Base-by-base conservation (phyloP, 2,329 filamentous ascomycete species). In the Hymenoscyphus fraxineus region DNA sequence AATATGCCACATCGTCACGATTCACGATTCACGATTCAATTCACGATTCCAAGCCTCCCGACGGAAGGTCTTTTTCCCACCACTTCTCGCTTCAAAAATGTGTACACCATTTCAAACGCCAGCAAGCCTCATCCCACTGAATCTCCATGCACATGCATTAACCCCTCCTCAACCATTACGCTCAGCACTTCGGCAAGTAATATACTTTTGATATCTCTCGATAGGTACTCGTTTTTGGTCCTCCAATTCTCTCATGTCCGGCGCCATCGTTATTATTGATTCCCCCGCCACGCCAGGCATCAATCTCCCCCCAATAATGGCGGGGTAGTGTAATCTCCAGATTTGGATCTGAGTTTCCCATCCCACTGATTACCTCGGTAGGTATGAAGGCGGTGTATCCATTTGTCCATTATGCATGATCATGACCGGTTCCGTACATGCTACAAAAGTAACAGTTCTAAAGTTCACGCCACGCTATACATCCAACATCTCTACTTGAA, bases 221-320 rank as follows among this genome's bases (percentile, higher is more conserved):
- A 54, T 54, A 51, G 12, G n/a, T 51, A 19, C 47, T 35, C 35
- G 19, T 27, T 22, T 27, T 54, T 54, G 19, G 47, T 10, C 47
- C 47, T 54, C 16, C 22, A 19, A 51, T 51, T 51, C 22, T 22
- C n/a, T 22, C n/a, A 10, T n/a, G 47, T 27, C 19, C 19, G 47
- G 19, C 10, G 47, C 22, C 9, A 35, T 35, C 6, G 6, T 10
- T 7, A 35, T 35, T 35, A 13, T 54, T 54, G 10, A 27, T 27
- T 54, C 47, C 47, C 41, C 47, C 47, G 47, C 47, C 19, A 54
- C 47, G 22, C 19, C 47, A 54, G 47, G n/a, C 47, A 54, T 54
- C 47, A n/a, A n/a, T 54, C 19, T 54, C 9, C 15, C 19, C 27
- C 47, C 47, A 54, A 54, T 54, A 54, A 54, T 54, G 47, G 47